phyloP scores from a whole-genome alignment of 805 yeast genomes.

The Zygosaccharomyces siamensis region DNA sequence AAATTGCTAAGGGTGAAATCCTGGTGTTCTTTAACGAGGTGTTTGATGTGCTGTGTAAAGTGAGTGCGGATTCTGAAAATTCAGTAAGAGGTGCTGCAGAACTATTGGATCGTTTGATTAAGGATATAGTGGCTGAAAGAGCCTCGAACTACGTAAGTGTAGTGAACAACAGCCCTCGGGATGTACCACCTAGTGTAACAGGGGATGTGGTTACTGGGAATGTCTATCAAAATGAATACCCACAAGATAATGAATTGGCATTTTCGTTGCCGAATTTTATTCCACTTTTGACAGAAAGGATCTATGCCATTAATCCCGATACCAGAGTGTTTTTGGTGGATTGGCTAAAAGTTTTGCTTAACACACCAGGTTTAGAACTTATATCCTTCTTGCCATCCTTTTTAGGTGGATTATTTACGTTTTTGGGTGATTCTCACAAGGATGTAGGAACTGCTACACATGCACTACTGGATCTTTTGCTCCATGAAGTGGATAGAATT shows the following conservation, averaged over 20 bases:
- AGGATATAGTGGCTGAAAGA: conserved; percentile 92
- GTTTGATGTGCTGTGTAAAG: conserved; percentile 84
- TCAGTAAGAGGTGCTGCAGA: conserved; percentile 96
- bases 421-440: conserved; percentile 73
- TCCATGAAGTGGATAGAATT: conserved; percentile 77
- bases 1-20: conserved; percentile 94
- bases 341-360: conserved; percentile 89
- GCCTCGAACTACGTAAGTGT: conserved; percentile 83
- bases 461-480: conserved; percentile 63
- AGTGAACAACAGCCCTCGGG: conserved; percentile 47
- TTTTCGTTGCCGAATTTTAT: conserved; percentile 84
- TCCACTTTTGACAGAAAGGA: conserved; percentile 85
- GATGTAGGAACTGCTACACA: conserved; percentile 87
- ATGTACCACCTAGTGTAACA: conserved; percentile 40
- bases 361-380: conserved; percentile 86
- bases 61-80: conserved; percentile 85
- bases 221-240: conserved; percentile 54
- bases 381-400: conserved; percentile 85
- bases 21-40: conserved; percentile 87
- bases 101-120: conserved; percentile 78
- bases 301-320: conserved; percentile 87
- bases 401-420: conserved; percentile 70
- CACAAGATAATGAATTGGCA: conserved; percentile 50
- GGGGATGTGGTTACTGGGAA: conserved; percentile 51
- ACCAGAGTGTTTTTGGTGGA: conserved; percentile 88